Base-by-base conservation (phyloP, 2,329 filamentous ascomycete species). In the Fusarium sp. region DNA sequence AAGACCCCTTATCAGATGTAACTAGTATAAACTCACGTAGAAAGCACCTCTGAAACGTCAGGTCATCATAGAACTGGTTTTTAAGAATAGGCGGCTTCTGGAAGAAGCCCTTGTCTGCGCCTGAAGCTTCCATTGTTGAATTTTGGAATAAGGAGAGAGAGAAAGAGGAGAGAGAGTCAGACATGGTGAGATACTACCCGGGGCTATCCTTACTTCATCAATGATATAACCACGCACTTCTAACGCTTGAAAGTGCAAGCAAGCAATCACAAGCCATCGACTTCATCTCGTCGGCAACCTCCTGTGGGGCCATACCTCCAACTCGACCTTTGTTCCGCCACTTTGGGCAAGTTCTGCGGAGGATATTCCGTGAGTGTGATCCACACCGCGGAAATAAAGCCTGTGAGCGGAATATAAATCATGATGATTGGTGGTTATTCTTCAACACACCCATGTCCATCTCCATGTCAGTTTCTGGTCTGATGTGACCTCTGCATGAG, bases 51-150 rank as follows among this genome's bases (percentile, higher is more conserved):
- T 83, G 82, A 24, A 86, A 81, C 51, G 81, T 83, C 7, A 76
- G 77, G 73, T 89, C 87, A 34, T 88, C 84, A 42, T 83, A 75
- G 59, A 86, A 87, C 58, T 88, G 86, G 67, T 89, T 89, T 15
- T 75, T 77, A 44, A 89, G 73, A 11, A 81, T 77, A 3, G 83
- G 85, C 6, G 82, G 77, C 38, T 81, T 75, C 68, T 88, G 87
- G 67, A 89, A 86, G 76, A 88, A 88, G 60, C 87, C 86, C 10
- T 72, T 78, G 63, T 83, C 79, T 14, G 81, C 76, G 49, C 79
- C 78, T 14, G 83, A 82, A 4, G 80, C 73, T 56, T 83, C 76
- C 83, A 84, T 83, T 52, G 19, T 30, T 39, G 39, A 23, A 19
- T 53, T 28, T 30, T 23, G 36, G 30, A n/a, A 11, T 26, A 52